Conservation (phyloP, 1,139 yeast species). For the Yamadazyma dushanensis region DNA sequence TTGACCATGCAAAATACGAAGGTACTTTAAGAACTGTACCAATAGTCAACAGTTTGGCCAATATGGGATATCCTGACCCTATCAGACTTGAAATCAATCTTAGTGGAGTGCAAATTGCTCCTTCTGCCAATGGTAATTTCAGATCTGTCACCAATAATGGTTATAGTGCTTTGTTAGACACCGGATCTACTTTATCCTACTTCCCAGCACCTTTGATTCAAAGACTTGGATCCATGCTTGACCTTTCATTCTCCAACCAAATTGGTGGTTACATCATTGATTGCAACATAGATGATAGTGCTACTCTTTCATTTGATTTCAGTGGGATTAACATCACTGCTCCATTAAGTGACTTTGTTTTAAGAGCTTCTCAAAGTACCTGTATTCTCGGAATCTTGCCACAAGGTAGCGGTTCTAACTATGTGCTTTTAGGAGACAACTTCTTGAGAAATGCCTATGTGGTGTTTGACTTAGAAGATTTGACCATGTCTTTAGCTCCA, state of each 20-base stretch:
- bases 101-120: constrained; percentile 18
- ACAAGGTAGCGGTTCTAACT: constrained; percentile 20
- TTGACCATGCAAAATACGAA: constrained; percentile 50
- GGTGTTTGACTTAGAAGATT: constrained; percentile 72
- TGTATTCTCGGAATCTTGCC: constrained; percentile 34
- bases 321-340: constrained; percentile 37
- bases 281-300: constrained; percentile 20
- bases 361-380: constrained; percentile 14
- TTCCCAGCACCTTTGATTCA: constrained; percentile 28
- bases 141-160: constrained; percentile 18
- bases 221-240: constrained; percentile 29
- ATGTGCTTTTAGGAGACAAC: constrained; percentile 62
- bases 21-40: constrained; percentile 43
- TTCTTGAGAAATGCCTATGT: constrained; percentile 73
- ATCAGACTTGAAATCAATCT: constrained; percentile 30
- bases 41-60: constrained; percentile 23
- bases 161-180: constrained; percentile 39
- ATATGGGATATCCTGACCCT: constrained; percentile 22
- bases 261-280: constrained; percentile 27
- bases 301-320: constrained; percentile 35
- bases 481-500: constrained; percentile 68
- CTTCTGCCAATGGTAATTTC: constrained; percentile 8
- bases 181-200: constrained; percentile 43
- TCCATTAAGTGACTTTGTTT: constrained; percentile 30
- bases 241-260: constrained; percentile 20